Conservation (phyloP, 2,329 filamentous ascomycete species). For the Microsporum ferrugineum region DNA sequence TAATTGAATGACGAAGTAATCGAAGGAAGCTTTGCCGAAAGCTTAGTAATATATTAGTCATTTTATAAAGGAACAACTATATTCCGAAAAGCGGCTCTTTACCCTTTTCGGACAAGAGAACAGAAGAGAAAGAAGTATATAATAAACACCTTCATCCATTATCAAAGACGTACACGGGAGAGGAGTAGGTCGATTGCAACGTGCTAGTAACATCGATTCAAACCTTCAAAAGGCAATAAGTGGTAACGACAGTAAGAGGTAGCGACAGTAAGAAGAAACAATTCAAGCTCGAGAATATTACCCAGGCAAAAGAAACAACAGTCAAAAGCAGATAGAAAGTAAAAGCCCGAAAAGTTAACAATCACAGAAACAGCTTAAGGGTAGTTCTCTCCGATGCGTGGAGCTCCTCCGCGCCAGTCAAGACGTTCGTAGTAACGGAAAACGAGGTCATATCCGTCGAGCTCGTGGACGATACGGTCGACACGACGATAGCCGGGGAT, state of each 20-base stretch:
- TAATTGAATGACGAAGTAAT: neutral
- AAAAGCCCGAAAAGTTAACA: neutral
- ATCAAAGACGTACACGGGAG: no score
- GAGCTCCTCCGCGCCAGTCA: slow-evolving; percentile 59
- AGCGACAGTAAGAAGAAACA: neutral
- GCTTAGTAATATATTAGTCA: neutral
- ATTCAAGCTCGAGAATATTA: neutral
- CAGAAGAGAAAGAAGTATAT: no score
- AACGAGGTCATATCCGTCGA: slow-evolving; percentile 92
- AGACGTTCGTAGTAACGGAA: slow-evolving; percentile 94
- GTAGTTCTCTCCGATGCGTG: slow-evolving; percentile 46
- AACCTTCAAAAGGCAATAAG: neutral
- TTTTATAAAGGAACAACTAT: no score
- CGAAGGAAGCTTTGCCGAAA: neutral
- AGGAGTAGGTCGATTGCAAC: neutral
- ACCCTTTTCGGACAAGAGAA: no score
- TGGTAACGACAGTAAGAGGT: neutral
- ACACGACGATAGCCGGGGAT: slow-evolving; percentile 79
- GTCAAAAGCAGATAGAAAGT: neutral
- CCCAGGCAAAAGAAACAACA: neutral
- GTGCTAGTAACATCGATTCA: neutral
- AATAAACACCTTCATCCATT: no score
- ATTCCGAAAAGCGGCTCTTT: no score
- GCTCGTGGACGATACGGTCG: slow-evolving; percentile 91
- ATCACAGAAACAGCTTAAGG: neutral